Percentiles rank a stretch among this genome's conserved stretches.
Conservation (phyloP, 75 land plant species). For the Picea glauca region DNA sequence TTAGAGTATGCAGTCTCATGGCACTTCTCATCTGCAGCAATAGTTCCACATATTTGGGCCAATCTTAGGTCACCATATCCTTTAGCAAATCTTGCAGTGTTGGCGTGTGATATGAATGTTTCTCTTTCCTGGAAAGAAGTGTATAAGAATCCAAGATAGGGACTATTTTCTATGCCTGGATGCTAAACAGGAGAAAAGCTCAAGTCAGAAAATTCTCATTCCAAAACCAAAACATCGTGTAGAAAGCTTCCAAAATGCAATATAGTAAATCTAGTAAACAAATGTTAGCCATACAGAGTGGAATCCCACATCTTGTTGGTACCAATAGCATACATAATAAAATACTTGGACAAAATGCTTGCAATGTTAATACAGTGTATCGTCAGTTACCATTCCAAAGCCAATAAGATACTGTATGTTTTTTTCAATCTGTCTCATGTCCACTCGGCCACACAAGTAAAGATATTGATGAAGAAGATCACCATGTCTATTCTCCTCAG, state of each 20-base stretch:
- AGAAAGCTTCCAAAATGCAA: not conserved
- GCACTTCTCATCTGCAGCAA: conserved; percentile 47
- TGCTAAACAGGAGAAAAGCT: conserved; percentile 13
- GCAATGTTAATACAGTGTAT: not conserved
- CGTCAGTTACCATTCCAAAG: conserved; percentile 40
- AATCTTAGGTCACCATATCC: conserved; percentile 43
- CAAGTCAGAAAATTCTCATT: not conserved
- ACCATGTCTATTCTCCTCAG: conserved; percentile 60
- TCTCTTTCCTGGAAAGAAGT: conserved; percentile 45
- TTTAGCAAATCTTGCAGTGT: conserved; percentile 59
- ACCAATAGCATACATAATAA: not conserved
- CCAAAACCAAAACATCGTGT: not conserved
- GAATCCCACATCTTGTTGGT: not conserved
- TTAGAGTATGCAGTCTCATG: conserved; percentile 47
- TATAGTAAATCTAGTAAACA: not conserved
- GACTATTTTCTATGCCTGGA: conserved; percentile 44
- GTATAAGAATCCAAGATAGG: conserved; percentile 54
- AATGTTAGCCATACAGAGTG: too few relatives aligned
- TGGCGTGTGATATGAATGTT: conserved; percentile 56
- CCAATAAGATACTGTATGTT: conserved; percentile 50
- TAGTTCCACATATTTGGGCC: conserved; percentile 52
- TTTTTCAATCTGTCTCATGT: conserved; percentile 47
- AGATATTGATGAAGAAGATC: conserved; percentile 63
- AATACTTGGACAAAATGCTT: too few relatives aligned
- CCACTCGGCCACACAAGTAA: conserved; percentile 47